These are phyloP conservation scores for Beta vulgaris DNA, from an alignment of 148 eudicot species.

Conservation along the genomic window DNA sequence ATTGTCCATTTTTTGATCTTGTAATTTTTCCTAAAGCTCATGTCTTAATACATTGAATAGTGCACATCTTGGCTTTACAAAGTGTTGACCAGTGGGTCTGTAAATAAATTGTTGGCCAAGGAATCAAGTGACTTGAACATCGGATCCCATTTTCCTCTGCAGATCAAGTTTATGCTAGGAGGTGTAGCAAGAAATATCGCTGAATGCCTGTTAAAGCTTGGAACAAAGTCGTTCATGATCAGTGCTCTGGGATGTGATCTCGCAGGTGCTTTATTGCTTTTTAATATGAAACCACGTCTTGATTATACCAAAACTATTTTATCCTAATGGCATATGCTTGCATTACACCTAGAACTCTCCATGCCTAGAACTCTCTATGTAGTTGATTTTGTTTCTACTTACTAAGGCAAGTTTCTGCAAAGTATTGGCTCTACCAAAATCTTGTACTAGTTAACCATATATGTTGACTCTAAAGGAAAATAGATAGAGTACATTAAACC, in stretches of 20 bases:
- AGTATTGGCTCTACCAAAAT: not conserved
- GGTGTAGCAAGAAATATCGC: constrained; percentile 97
- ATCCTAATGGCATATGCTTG: not conserved
- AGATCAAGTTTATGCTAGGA: constrained; percentile 69
- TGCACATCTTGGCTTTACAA: not conserved
- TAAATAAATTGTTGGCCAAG: not conserved
- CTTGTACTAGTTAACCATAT: not conserved
- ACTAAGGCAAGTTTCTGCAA: not conserved
- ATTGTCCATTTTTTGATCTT: not conserved
- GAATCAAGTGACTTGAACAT: not conserved
- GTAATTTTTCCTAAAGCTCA: not conserved
- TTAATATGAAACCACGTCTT: not conserved
- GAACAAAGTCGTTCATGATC: constrained; percentile 65
- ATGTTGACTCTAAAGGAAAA: not conserved
- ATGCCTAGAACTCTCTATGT: not conserved
- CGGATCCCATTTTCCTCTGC: constrained; percentile 7
- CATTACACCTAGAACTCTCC: not conserved
- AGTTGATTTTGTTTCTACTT: not conserved
- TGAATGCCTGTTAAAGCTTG: constrained; percentile 85
- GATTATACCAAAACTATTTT: not conserved
- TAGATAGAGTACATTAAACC: not conserved
- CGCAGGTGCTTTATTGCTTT: constrained; percentile 52
- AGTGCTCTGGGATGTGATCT: constrained; percentile 82
- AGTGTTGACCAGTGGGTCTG: not conserved
- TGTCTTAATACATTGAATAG: not conserved